A percentile compares a stretch with the other conserved stretches of the same genome.
Evolutionary conservation across 345 rosid genomes (phyloP).

Genomic region (Trapa incisa): DNA sequence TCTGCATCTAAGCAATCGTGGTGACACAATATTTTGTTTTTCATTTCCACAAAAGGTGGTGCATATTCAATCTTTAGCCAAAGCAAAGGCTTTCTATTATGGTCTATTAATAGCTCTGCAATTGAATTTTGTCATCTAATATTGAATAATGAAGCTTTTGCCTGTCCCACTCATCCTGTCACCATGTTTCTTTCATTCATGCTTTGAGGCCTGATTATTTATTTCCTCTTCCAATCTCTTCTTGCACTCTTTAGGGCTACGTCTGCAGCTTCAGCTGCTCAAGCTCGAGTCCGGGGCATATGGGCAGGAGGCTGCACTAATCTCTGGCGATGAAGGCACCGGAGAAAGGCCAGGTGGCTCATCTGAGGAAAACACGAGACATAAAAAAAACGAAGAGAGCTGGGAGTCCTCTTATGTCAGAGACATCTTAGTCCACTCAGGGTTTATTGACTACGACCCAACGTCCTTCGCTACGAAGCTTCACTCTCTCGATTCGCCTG

Average conservation of each 20-base stretch:
- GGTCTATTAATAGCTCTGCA: neutral
- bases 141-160: neutral
- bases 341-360: slow-evolving; percentile 26
- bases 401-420: slow-evolving; percentile 42
- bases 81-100: too few species aligned
- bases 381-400: slow-evolving; percentile 27
- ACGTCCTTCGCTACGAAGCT: slow-evolving; percentile 31
- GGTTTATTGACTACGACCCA: slow-evolving; percentile 29
- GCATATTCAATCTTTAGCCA: too few species aligned
- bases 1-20: neutral
- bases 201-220: neutral
- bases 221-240: neutral
- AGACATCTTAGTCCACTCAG: slow-evolving; percentile 42
- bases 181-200: neutral
- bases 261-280: slow-evolving; percentile 85
- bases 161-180: neutral
- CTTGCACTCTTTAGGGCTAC: slow-evolving; percentile 42
- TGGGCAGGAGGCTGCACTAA: slow-evolving; percentile 42
- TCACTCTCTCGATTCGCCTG: slow-evolving; percentile 44
- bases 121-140: neutral
- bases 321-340: slow-evolving; percentile 59
- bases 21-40: too few species aligned
- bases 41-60: too few species aligned
- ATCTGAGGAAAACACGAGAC: slow-evolving; percentile 19
- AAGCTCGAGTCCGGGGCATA: slow-evolving; percentile 64